These are phyloP conservation scores for Fragaria ananassa DNA, from an alignment of 306 rosid genomes.

Conservation along the genomic window DNA sequence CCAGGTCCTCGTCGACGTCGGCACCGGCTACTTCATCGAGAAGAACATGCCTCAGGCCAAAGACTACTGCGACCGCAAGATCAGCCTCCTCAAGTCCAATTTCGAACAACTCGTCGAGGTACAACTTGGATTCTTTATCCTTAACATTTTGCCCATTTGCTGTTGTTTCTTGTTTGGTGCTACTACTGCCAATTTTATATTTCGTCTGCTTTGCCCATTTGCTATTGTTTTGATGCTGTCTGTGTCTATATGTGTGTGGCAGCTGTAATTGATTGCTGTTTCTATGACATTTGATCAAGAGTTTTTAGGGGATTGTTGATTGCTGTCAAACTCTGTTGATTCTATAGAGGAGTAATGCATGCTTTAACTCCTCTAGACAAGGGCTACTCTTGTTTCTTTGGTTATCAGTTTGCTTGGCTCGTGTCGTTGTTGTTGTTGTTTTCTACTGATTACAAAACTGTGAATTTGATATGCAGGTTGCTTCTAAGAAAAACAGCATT, in stretches of 20 bases:
- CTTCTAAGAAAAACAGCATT: conserved; percentile 74
- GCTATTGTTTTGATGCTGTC: background rate
- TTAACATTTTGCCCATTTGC: too few relatives aligned
- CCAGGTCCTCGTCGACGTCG: conserved; percentile 77
- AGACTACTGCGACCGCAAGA: conserved; percentile 87
- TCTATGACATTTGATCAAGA: background rate
- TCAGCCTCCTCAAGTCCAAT: conserved; percentile 79
- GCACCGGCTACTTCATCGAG: conserved; percentile 95
- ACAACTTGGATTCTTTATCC: background rate
- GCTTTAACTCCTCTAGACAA: background rate
- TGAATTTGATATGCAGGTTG: conserved; percentile 56
- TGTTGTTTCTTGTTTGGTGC: too few relatives aligned
- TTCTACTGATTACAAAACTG: background rate
- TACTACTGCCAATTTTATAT: background rate
- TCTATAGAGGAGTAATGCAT: background rate
- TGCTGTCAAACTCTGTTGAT: background rate
- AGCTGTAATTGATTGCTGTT: background rate
- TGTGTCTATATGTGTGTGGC: background rate
- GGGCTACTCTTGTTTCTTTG: background rate
- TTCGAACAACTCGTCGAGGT: conserved; percentile 96
- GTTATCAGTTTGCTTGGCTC: background rate
- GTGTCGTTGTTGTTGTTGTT: background rate
- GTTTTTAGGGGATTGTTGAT: background rate
- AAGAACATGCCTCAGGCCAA: conserved; percentile 83
- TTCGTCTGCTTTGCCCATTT: background rate